Conservation (phyloP, 2,329 filamentous ascomycete species). For the Botrytis squamosa region DNA sequence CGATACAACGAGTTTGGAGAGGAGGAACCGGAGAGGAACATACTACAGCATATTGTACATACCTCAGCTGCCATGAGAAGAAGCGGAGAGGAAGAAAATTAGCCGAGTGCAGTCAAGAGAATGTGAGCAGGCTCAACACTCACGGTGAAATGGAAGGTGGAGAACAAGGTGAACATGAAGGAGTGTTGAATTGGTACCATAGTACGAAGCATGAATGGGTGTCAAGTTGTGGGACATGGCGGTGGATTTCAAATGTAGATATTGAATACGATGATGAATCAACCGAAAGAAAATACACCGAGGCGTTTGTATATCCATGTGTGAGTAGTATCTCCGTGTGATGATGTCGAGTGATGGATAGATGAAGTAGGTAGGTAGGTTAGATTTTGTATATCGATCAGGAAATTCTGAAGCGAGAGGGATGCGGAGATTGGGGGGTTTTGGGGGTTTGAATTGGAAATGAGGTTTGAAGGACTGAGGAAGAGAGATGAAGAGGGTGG, state of each 20-base stretch:
- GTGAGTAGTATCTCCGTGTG: not conserved
- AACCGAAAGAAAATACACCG: not conserved
- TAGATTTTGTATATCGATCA: not conserved
- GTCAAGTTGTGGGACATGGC: not conserved
- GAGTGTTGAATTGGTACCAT: not conserved
- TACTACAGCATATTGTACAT: not conserved
- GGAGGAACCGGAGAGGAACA: not conserved
- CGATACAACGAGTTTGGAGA: not conserved
- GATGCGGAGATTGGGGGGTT: not conserved
- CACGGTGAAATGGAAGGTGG: not conserved
- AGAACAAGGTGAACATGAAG: not conserved
- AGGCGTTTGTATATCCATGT: not conserved
- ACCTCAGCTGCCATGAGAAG: not conserved
- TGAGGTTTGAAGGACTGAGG: not conserved
- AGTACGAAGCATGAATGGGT: not conserved
- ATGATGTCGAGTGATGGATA: not conserved
- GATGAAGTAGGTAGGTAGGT: not conserved
- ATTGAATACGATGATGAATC: not conserved
- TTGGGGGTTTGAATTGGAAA: not conserved
- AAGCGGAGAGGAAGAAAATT: not conserved
- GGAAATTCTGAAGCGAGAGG: not conserved
- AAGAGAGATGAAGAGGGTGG: not conserved
- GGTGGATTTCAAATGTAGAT: not conserved
- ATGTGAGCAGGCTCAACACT: not conserved
- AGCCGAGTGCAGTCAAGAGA: not conserved